phyloP scores from a whole-genome alignment of 768 basidiomycete species.

The Multifurca ochricompacta region DNA sequence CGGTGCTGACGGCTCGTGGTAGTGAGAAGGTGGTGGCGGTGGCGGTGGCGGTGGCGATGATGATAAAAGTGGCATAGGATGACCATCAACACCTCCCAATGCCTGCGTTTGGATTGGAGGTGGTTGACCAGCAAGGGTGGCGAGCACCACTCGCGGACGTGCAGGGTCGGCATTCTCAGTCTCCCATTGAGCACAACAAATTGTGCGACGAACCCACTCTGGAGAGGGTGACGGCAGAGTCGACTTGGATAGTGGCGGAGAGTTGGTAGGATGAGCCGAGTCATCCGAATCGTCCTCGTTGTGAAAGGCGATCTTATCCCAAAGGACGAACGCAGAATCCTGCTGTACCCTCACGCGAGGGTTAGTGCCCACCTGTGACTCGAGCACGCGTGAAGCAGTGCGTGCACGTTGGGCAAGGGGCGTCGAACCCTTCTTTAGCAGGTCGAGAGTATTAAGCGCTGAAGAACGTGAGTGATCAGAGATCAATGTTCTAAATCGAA shows the following conservation, averaged over 20 bases:
- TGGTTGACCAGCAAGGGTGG: conserved; percentile 40
- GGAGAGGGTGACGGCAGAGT: conserved; percentile 45
- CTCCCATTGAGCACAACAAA: conserved; percentile 79
- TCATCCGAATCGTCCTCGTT: conserved; percentile 26
- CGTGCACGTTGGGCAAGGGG: conserved; percentile 76
- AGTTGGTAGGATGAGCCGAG: conserved; percentile 23
- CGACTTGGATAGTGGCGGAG: conserved; percentile 21
- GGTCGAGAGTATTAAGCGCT: conserved; percentile 88
- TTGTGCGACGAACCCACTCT: conserved; percentile 82
- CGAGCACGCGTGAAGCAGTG: conserved; percentile 80
- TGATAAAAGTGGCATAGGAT: too few relatives aligned
- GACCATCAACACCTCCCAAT: too few relatives aligned
- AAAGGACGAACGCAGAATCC: conserved; percentile 75
- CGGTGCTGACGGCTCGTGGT: conserved; percentile 11
- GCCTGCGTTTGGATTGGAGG: too few relatives aligned
- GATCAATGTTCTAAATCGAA: too few relatives aligned
- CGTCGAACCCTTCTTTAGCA: conserved; percentile 85
- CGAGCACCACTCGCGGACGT: conserved; percentile 51
- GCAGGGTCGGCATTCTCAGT: conserved; percentile 39
- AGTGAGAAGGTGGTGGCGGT: not conserved
- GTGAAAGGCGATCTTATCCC: conserved; percentile 62
- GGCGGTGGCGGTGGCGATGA: conserved; percentile 19
- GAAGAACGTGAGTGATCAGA: too few relatives aligned
- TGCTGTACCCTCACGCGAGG: conserved; percentile 74
- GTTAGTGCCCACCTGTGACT: conserved; percentile 79